Base-by-base conservation (phyloP, 306 rosid genomes). In the Fragaria vesca region DNA sequence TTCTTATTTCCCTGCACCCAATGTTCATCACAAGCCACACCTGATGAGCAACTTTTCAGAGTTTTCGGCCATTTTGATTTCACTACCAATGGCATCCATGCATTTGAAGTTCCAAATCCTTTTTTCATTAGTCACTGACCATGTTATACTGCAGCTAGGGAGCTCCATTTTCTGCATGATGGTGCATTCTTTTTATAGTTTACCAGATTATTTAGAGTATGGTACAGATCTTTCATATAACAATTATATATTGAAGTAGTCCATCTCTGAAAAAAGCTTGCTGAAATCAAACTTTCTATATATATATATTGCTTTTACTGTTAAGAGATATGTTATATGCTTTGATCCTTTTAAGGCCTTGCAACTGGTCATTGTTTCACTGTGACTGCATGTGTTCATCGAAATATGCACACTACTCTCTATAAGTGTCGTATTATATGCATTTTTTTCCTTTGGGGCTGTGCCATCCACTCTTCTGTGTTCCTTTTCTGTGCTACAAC, bases 381-480 rank as follows among this genome's bases (percentile, higher is more conserved):
- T 66, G 48, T 66, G 7, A 16, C 47, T 66, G 48, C 47, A 66
- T 34, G 46, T 36, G 70, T 66, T 66, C 70, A 66, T 66, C 7
- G 47, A 36, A 34, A 36, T 42, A 17, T 66, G 70, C 38, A 8
- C 69, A 32, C n/a, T 16, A 15, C 42, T 63, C 32, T 63, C n/a
- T 32, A 15, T 30, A 30, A 34, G 3, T 15, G 0, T 32, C 36
- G 4, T 63, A 30, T 63, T 16, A 32, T 65, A 65, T 32, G 45
- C 45, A 65, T 61, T 61, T 26, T 26, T 32, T 28, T 32, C 43
- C 43, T 63, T 32, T 63, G 43, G 69, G 17, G 69, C 21, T 63
- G 69, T 63, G 47, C 30, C 30, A 8, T 38, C 48, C 71, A 38
- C 71, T 38, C 48, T 66, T 66, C 6, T 36, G 16, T 66, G 71